A percentile compares a stretch with the other conserved stretches of the same genome.
Evolutionary conservation across 192 early-diverging fungal genomes (phyloP).

Genomic region (Lobosporangium transversale): DNA sequence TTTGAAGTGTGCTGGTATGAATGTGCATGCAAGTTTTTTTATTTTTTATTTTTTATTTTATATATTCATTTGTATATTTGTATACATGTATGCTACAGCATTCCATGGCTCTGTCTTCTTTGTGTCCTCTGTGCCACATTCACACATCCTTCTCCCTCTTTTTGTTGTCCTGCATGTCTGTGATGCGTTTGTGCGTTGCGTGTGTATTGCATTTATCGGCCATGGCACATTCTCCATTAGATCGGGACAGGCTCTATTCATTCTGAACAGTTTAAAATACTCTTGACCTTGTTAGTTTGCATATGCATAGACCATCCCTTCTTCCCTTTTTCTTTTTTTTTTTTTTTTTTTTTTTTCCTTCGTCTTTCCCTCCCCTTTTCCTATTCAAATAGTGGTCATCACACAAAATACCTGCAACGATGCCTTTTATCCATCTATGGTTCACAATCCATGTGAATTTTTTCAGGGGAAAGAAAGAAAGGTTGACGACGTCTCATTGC

Average conservation of each 20-base stretch:
- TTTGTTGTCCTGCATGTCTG: background rate
- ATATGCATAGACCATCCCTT: background rate
- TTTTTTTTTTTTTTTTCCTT: too few species aligned
- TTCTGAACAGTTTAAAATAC: background rate
- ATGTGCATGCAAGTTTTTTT: background rate
- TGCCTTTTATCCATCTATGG: background rate
- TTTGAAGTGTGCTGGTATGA: background rate
- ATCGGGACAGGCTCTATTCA: slow-evolving; percentile 11
- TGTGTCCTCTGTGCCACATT: slow-evolving; percentile 4
- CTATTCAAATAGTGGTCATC: background rate
- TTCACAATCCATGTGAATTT: background rate
- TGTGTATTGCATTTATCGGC: background rate
- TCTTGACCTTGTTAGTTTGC: background rate
- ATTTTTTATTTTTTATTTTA: background rate
- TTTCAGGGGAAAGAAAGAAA: background rate
- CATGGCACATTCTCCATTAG: slow-evolving; percentile 10
- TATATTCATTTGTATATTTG: background rate
- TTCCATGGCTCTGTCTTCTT: background rate
- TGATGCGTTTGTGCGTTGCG: background rate
- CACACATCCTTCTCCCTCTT: background rate
- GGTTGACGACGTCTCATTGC: background rate
- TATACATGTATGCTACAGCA: background rate
- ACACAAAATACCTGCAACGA: background rate
- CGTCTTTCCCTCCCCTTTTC: background rate
- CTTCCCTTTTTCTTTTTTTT: too few species aligned